Evolutionary conservation across 352 stramenopile genomes (phyloP), one percentile per base, ranked within the genome.

Genomic region (Globisporangium radiosum): DNA sequence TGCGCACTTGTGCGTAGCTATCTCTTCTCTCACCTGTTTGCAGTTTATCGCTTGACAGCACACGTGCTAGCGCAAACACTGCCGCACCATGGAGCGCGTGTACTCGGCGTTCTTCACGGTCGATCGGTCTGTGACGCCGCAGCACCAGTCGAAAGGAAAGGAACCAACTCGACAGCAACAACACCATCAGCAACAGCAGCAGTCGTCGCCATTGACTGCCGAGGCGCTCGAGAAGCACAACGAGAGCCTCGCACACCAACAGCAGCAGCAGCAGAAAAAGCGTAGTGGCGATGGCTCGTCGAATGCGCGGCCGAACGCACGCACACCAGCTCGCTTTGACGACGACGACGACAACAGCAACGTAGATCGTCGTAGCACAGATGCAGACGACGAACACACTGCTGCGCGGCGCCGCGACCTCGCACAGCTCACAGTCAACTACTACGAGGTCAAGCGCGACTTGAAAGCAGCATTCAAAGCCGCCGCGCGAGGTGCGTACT

Each of bases 81-180:
- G 11, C n/a, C 6, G 15, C 45, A 50, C 39, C 10, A 94, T 94
- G 83, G 83, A 94, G 69, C 85, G 85, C 42, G 78, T 94, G 53
- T 94, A 94, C 68, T 94, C 85, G 59, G 85, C 85, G 48, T 90
- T 94, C 57, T 94, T 94, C 65, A 82, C 73, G 40, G 62, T 57
- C 51, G 76, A 86, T 51, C 71, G 71, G 8, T 68, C 76, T n/a
- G 9, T 17, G 48, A 55, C 45, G 45, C 45, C 45, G 45, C 15
- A 14, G 44, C 44, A 48, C 8, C 44, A 50, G 17, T n/a, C 8
- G n/a, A 25, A 50, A 33, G 11, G 55, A 39, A 66, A 75, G 64
- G 68, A 65, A 19, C 60, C 43, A 25, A 47, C 13, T 10, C 8
- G 2, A 47, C 13, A 14, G 10, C 13, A 47, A 4, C 43, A 47